These are phyloP conservation scores for Cladophialophora exuberans DNA, from an alignment of 2,329 filamentous ascomycete genomes.

Conservation along the genomic window DNA sequence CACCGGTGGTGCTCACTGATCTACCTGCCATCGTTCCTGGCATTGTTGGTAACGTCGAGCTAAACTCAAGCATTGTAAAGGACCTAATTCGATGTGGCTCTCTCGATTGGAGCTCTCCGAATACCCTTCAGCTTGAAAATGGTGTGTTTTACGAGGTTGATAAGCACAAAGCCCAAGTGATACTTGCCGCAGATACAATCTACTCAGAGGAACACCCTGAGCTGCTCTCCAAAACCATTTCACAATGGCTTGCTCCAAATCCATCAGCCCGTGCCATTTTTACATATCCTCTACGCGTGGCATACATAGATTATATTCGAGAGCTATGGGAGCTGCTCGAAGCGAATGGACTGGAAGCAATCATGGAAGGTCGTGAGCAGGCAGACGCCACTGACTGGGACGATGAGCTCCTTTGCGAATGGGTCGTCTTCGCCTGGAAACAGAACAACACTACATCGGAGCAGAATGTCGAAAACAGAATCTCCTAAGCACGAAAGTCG, in stretches of 20 bases:
- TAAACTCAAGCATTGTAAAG: slow-evolving; percentile 66
- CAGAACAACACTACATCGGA: not conserved
- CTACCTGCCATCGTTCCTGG: slow-evolving; percentile 82
- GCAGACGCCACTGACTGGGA: slow-evolving; percentile 50
- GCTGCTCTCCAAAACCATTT: slow-evolving; percentile 41
- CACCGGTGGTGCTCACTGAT: slow-evolving; percentile 77
- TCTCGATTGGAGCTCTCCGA: slow-evolving; percentile 45
- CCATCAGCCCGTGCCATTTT: slow-evolving; percentile 41
- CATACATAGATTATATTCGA: slow-evolving; percentile 48
- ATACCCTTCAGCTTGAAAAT: slow-evolving; percentile 25
- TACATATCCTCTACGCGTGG: slow-evolving; percentile 45
- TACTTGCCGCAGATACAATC: slow-evolving; percentile 48
- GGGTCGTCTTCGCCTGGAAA: slow-evolving; percentile 52
- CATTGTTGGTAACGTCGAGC: slow-evolving; percentile 69
- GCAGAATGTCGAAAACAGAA: not conserved
- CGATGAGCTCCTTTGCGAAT: slow-evolving; percentile 50
- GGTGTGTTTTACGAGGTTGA: slow-evolving; percentile 19
- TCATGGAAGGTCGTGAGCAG: slow-evolving; percentile 50
- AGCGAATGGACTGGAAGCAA: slow-evolving; percentile 40
- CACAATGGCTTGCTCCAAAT: slow-evolving; percentile 40
- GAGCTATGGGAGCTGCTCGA: slow-evolving; percentile 47
- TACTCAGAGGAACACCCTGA: slow-evolving; percentile 48
- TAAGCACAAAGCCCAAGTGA: slow-evolving; percentile 39
- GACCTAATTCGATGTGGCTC: slow-evolving; percentile 74
- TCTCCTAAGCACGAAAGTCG: too few species aligned